Evolutionary conservation across 495 filamentous ascomycete species (phyloP), one percentile per base, ranked within the genome.

Genomic region (Penicillium ucsense): DNA sequence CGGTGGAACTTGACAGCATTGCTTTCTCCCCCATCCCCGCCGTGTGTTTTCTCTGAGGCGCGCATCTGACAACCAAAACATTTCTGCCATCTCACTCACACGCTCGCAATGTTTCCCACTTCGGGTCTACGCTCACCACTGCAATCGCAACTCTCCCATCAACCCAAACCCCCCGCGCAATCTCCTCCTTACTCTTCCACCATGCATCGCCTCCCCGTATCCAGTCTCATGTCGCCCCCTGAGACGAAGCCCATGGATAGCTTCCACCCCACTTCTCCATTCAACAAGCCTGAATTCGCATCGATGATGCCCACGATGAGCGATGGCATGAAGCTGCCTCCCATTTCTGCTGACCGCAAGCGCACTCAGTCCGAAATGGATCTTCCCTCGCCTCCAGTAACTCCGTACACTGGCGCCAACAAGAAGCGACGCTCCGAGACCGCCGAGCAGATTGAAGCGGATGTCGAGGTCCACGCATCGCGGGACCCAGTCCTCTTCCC

Each of bases 221-320:
- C 75, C 57, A 86, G 74, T 61, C 73, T 89, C 35, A 84, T 89
- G 80, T 89, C 85, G 34, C 85, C 85, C 27, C 85, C 85, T 40
- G 84, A 86, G 57, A 66, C 72, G 6, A 72, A 78, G 52, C 76
- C 77, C 20, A 66, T 80, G 42, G 84, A 88, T 39, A 77, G 58
- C 39, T 87, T 86, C 63, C 63, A 68, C 35, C 59, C 64, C 46
- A 48, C 61, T 29, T 69, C 57, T 41, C 69, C 60, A 38, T 65
- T 64, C 48, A 59, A 49, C 56, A 56, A 55, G 48, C 56, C 50
- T 32, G 62, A 58, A 20, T 20, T 20, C 20, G 20, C 20, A 20
- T 20, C 20, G 20, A 20, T 20, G 35, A 43, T 51, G 49, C 52
- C 60, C 34, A 67, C 59, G 54, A 53, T 48, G 54, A 61, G 57